A percentile compares a stretch with the other conserved stretches of the same genome.
Evolutionary conservation across 257 asterid species (phyloP).

Genomic region (Gardenia jasminoides): DNA sequence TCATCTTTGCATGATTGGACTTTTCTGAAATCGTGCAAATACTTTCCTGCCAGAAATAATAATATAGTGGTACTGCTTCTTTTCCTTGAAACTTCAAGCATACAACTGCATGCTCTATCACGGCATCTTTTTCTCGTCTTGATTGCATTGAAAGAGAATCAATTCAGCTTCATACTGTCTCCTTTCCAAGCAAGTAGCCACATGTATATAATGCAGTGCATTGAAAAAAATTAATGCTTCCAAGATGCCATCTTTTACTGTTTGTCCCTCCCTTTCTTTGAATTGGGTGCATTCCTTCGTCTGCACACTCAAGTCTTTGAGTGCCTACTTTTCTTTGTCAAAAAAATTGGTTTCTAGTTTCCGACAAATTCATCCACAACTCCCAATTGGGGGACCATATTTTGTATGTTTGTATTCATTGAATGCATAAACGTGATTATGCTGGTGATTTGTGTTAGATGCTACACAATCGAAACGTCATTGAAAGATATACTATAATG

Average conservation of each 20-base stretch:
- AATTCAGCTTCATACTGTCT: neutral
- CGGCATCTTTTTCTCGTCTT: neutral
- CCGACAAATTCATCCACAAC: no score
- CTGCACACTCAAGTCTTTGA: neutral
- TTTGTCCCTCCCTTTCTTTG: neutral
- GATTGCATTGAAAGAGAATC: neutral
- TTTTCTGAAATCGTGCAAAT: conserved; percentile 1
- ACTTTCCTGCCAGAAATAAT: neutral
- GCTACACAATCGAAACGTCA: neutral
- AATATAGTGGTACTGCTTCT: neutral
- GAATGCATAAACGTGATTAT: no score
- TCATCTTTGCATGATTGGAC: neutral
- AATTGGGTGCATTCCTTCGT: neutral
- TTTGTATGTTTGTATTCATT: no score
- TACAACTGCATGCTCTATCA: neutral
- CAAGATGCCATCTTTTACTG: neutral
- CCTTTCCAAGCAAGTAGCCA: neutral
- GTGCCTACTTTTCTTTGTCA: neutral
- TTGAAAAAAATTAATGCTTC: neutral
- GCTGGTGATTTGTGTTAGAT: no score
- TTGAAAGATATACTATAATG: no score
- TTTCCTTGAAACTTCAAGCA: conserved; percentile 19
- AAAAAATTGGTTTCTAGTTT: no score
- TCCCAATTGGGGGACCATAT: no score
- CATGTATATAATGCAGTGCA: neutral